Evolutionary conservation across 257 asterid genomes (phyloP).

Genomic region (Lantana camara): DNA sequence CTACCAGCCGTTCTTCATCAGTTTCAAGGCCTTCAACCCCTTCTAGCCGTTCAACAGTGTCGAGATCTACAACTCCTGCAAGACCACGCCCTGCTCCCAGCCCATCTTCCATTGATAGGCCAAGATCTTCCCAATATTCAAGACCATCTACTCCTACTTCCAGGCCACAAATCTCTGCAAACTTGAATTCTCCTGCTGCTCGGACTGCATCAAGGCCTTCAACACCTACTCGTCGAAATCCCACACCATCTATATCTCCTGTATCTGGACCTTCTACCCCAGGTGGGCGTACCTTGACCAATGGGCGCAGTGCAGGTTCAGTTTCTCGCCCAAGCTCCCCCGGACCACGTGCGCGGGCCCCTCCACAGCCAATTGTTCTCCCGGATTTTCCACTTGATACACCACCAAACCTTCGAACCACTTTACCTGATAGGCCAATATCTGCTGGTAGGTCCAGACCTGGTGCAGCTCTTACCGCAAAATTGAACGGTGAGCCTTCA

Average conservation of each 20-base stretch:
- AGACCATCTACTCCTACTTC: constrained; percentile 99
- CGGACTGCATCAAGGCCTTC: constrained; percentile 87
- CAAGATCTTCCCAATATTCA: constrained; percentile 76
- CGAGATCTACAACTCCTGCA: constrained; percentile 92
- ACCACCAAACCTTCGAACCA: constrained; percentile 92
- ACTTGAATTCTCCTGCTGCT: constrained; percentile 50
- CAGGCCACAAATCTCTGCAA: constrained; percentile 70
- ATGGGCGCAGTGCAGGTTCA: constrained; percentile 57
- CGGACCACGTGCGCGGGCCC: constrained; percentile 68
- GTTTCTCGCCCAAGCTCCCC: constrained; percentile 98
- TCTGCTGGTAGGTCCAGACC: constrained; percentile 98
- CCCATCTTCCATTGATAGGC: constrained; percentile 59
- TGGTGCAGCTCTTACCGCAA: constrained; percentile 51
- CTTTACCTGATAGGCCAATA: constrained; percentile 88
- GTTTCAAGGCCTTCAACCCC: constrained; percentile 85
- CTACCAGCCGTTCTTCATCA: constrained; percentile 75
- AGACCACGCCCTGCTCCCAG: constrained; percentile 59
- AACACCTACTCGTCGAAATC: constrained; percentile 86
- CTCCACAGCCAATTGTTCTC: constrained; percentile 73
- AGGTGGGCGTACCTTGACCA: constrained; percentile 56
- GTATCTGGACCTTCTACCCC: constrained; percentile 62
- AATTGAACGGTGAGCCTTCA: constrained; percentile 56
- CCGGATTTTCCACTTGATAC: constrained; percentile 89
- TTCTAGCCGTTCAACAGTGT: constrained; percentile 60
- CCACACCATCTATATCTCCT: constrained; percentile 60